A percentile compares a stretch with the other conserved stretches of the same genome.
phyloP scores from a whole-genome alignment of 2,329 filamentous ascomycete genomes.

The Colletotrichum scovillei region DNA sequence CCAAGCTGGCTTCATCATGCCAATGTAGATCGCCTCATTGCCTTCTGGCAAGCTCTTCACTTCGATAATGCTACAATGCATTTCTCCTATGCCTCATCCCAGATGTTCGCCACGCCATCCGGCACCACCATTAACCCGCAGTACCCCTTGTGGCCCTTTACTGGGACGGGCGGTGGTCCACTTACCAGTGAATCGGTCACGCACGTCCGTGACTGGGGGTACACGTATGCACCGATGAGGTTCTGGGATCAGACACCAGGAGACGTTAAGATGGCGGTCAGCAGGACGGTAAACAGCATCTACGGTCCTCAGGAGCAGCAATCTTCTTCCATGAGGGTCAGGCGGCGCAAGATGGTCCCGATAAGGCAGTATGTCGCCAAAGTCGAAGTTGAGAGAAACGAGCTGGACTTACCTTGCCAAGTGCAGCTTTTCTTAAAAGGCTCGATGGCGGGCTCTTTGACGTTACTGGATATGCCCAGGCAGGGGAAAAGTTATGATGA shows the following conservation, averaged over 20 bases:
- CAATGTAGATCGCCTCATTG: conserved; percentile 74
- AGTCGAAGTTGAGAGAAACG: conserved; percentile 49
- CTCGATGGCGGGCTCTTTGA: conserved; percentile 45
- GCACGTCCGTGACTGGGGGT: conserved; percentile 49
- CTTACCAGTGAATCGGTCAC: conserved; percentile 54
- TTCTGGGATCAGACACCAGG: conserved; percentile 66
- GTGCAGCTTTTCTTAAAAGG: conserved; percentile 48
- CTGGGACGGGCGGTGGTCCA: conserved; percentile 48
- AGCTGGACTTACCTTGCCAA: conserved; percentile 50
- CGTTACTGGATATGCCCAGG: conserved; percentile 51
- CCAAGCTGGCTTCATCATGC: conserved; percentile 61
- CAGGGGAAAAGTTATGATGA: conserved; percentile 45
- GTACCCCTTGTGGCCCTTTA: conserved; percentile 64
- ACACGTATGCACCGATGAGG: conserved; percentile 54
- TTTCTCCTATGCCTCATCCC: conserved; percentile 47
- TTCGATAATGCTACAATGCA: conserved; percentile 49
- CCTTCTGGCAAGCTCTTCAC: conserved; percentile 62
- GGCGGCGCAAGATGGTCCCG: not conserved
- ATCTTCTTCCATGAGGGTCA: conserved; percentile 7
- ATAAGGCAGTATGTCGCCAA: conserved; percentile 48
- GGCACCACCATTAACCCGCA: conserved; percentile 54
- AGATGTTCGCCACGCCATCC: conserved; percentile 53
- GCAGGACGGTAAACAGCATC: conserved; percentile 67
- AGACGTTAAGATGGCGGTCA: conserved; percentile 69
- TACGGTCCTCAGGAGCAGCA: conserved; percentile 43